phyloP scores from a whole-genome alignment of 345 rosid species.

The Corymbia maculata region DNA sequence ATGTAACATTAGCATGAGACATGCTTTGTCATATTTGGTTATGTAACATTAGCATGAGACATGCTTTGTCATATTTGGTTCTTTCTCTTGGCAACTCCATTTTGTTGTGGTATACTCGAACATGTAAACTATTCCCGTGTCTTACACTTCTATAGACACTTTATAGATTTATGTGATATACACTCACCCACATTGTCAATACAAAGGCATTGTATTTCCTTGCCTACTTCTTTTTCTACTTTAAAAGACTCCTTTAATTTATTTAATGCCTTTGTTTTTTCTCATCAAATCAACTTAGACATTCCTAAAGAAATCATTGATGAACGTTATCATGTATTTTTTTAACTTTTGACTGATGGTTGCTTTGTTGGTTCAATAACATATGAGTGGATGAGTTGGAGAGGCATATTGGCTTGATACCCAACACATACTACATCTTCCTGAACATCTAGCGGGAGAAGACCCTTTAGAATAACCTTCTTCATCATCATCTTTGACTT shows the following conservation, averaged over 20 bases:
- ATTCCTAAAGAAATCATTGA: neutral
- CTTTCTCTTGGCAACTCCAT: neutral
- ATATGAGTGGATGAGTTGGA: constrained; percentile 2
- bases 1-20: neutral
- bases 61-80: neutral
- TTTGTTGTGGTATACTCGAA: too few relatives aligned
- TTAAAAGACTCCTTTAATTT: neutral
- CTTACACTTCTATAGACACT: neutral
- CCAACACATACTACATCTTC: too few relatives aligned
- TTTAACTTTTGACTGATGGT: neutral
- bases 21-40: neutral
- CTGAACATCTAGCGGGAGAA: too few relatives aligned
- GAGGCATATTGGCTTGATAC: neutral
- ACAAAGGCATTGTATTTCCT: neutral
- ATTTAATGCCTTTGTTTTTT: neutral
- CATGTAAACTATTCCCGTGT: too few relatives aligned
- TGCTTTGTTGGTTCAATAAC: neutral
- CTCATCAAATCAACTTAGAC: neutral
- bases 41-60: too few relatives aligned
- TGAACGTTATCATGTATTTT: neutral
- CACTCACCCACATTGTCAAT: too few relatives aligned
- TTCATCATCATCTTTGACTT: too few relatives aligned
- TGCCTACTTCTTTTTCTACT: neutral
- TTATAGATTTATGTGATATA: too few relatives aligned
- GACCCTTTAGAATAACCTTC: too few relatives aligned